A percentile compares a stretch with the other conserved stretches of the same genome.
phyloP scores from a whole-genome alignment of 2,329 filamentous ascomycete species.

The Trichoderma sp. region DNA sequence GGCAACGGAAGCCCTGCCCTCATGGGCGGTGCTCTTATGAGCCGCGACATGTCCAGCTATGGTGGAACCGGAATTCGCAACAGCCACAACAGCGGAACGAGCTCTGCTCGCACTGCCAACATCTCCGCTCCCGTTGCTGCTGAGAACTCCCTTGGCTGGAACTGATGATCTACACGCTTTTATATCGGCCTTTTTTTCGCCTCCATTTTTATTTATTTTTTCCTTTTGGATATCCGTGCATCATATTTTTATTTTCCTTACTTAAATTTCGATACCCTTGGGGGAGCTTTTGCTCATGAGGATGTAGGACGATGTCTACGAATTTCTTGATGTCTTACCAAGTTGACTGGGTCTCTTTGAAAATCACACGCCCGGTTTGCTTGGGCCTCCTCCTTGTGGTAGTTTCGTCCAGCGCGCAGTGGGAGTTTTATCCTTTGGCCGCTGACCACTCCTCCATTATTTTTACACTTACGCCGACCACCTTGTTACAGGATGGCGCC shows the following conservation, averaged over 20 bases:
- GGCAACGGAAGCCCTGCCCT: constrained; percentile 57
- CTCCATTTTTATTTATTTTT: constrained; percentile 28
- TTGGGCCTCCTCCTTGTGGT: background rate
- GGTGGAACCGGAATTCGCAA: constrained; percentile 54
- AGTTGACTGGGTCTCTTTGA: background rate
- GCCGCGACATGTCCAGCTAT: constrained; percentile 57
- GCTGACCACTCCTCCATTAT: constrained; percentile 14
- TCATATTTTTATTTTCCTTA: constrained; percentile 25
- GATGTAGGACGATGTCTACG: constrained; percentile 8
- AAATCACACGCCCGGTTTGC: background rate
- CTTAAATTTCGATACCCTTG: constrained; percentile 37
- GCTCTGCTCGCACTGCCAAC: constrained; percentile 57
- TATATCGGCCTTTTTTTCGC: constrained; percentile 25
- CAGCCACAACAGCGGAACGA: constrained; percentile 67
- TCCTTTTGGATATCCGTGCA: constrained; percentile 25
- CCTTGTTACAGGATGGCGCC: constrained; percentile 17
- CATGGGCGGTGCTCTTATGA: constrained; percentile 69
- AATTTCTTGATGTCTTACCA: constrained; percentile 7
- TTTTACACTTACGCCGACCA: constrained; percentile 19
- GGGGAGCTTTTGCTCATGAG: constrained; percentile 26
- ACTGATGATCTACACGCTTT: constrained; percentile 50
- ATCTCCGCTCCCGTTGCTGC: constrained; percentile 91
- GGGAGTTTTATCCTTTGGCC: background rate
- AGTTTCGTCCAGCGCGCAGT: constrained; percentile 7
- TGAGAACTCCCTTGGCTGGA: constrained; percentile 95